Conservation (phyloP, 2,329 filamentous ascomycete genomes). For the Dactylellina leptospora region DNA sequence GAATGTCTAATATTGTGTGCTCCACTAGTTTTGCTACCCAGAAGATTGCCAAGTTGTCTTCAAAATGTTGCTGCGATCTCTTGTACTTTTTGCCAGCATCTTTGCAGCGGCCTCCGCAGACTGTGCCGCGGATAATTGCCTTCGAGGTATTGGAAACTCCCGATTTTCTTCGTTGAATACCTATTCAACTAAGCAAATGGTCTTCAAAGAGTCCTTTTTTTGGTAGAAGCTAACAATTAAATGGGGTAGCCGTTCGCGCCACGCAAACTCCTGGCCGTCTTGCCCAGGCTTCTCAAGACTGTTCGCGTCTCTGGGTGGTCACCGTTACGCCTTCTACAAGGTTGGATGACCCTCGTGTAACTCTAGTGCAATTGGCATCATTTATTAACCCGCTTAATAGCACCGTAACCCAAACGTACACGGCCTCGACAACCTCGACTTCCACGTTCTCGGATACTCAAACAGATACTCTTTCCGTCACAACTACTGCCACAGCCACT, state of each 20-base stretch:
- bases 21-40: not conserved
- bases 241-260: conserved; percentile 7
- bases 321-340: conserved; percentile 1
- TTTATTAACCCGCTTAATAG: not conserved
- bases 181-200: no score
- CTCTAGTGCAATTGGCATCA: not conserved
- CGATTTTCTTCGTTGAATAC: no score
- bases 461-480: conserved; percentile 1
- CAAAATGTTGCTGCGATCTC: not conserved
- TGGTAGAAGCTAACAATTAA: no score
- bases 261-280: conserved; percentile 9
- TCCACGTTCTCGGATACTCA: conserved; percentile 3
- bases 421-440: not conserved
- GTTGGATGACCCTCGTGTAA: not conserved
- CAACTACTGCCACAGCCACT: not conserved
- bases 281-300: conserved; percentile 10
- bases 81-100: no score
- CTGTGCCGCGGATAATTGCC: no score
- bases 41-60: not conserved
- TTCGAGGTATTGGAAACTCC: no score
- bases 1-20: no score
- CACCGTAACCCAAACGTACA: not conserved
- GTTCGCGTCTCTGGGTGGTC: conserved; percentile 6
- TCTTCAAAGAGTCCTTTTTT: no score
- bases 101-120: no score